A percentile compares a stretch with the other conserved stretches of the same genome.
Evolutionary conservation across 345 rosid species (phyloP).

Genomic region (Arabidopsis suecica): DNA sequence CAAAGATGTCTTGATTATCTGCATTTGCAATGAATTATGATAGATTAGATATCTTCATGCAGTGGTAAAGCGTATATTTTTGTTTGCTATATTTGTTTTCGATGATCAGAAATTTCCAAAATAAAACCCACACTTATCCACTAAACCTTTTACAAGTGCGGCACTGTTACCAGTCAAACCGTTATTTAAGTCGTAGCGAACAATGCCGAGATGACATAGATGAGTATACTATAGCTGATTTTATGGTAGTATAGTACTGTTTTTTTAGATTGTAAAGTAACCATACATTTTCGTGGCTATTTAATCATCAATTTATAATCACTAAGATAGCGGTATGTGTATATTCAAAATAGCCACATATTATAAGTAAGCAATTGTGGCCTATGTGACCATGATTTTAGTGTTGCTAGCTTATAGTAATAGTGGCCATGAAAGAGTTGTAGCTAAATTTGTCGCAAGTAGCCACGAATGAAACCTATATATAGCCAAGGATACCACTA

Average conservation of each 20-base stretch:
- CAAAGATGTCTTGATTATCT: slow-evolving; percentile 26
- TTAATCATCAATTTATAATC: no score
- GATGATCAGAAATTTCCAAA: background rate
- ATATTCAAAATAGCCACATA: background rate
- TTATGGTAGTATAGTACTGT: background rate
- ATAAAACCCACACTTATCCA: slow-evolving; percentile 1
- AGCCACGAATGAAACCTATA: background rate
- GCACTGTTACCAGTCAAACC: background rate
- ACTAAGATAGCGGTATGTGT: no score
- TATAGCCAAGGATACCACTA: background rate
- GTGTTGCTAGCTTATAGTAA: background rate
- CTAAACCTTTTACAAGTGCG: background rate
- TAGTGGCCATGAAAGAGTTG: background rate
- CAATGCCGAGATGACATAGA: background rate
- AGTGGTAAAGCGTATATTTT: background rate
- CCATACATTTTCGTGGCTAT: no score
- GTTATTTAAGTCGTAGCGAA: background rate
- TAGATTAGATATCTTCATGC: background rate
- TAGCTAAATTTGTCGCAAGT: background rate
- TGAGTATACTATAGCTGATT: background rate
- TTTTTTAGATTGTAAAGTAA: background rate
- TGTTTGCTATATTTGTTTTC: background rate
- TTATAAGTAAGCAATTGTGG: background rate
- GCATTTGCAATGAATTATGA: slow-evolving; percentile 7
- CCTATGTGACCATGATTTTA: background rate